Base-by-base conservation (phyloP, 2,329 filamentous ascomycete genomes). In the Pestalotiopsis sp. region DNA sequence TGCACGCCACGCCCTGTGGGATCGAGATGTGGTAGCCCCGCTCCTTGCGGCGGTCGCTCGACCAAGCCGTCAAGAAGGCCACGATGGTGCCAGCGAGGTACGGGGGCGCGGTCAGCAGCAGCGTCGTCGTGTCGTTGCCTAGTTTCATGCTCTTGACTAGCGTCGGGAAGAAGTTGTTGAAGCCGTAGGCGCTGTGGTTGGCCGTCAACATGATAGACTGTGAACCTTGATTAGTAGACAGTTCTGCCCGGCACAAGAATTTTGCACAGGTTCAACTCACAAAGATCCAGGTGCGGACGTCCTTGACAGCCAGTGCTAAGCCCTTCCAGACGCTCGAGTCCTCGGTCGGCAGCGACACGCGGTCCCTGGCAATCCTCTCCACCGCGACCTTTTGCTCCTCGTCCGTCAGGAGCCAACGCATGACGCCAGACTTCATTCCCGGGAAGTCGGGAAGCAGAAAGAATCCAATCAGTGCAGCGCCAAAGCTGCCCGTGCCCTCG, bases 391-490 rank as follows among this genome's bases (percentile, higher is more conserved):
- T 59, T 49, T 84, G 79, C 41, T 81, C 81, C 73, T 88, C 85
- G 23, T 83, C 81, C 1, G 78, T 78, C 1, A 75, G 83, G 59
- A 87, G 79, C 76, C 85, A 85, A 7, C 76, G 75, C 0, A 83
- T 83, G 31, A 81, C 80, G 4, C 57, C 57, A 0, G 57, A 59
- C 25, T 27, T 59, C 27, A 27, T 27, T 38, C 81, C 76, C 9
- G 76, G 80, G 65, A 77, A 80, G 70, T 79, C 79, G 9, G 80
- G 83, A 17, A 83, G 81, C 38, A 84, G 69, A 86, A 87, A 92
- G 80, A 89, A 91, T 4, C 85, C 88, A 1, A 82, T 78, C 4
- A 90, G 72, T 1, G 89, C 91, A n/a, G 91, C 83, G 1, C 91
- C 2, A 3, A 90, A 83, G 0, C 90, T 92, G 0, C 84, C 82